Evolutionary conservation across 2,329 filamentous ascomycete species (phyloP).

Genomic region (Pseudopithomyces chartarum): DNA sequence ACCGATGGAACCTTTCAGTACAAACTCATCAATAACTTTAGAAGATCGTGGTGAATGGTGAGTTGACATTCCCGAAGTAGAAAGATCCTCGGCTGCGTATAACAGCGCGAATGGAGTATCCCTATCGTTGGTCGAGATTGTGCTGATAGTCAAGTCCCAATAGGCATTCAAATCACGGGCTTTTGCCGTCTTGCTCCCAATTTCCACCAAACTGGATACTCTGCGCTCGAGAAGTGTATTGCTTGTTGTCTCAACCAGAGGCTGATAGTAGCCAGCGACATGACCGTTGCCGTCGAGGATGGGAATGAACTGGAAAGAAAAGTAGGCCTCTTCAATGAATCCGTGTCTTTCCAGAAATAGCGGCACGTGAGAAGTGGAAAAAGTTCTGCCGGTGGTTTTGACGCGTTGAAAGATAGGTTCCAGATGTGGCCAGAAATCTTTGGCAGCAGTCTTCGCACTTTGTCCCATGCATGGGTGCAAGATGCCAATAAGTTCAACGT

Average conservation of each 20-base stretch:
- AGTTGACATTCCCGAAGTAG: constrained; percentile 9
- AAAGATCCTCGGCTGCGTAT: constrained; percentile 25
- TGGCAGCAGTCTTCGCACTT: constrained; percentile 65
- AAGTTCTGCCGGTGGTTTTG: constrained; percentile 27
- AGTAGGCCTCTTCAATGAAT: constrained; percentile 77
- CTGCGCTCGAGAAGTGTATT: constrained; percentile 24
- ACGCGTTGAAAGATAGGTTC: constrained; percentile 28
- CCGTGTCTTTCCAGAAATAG: constrained; percentile 71
- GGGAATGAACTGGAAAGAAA: constrained; percentile 78
- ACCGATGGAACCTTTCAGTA: constrained; percentile 30
- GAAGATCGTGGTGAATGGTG: constrained; percentile 6
- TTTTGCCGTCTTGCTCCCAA: constrained; percentile 71
- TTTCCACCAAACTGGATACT: constrained; percentile 59
- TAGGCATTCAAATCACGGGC: constrained; percentile 72
- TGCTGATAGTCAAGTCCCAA: constrained; percentile 70
- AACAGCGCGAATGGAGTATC: constrained; percentile 33
- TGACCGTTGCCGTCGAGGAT: constrained; percentile 71
- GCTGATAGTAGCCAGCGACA: constrained; percentile 75
- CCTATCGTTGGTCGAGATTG: constrained; percentile 71
- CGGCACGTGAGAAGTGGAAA: constrained; percentile 65
- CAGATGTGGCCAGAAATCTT: constrained; percentile 63
- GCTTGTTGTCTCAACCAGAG: constrained; percentile 69
- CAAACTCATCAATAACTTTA: constrained; percentile 18
- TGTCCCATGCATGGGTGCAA: constrained; percentile 64
- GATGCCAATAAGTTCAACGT: constrained; percentile 34